Conservation (phyloP, 768 basidiomycete species). For the Boletellus sp. region DNA sequence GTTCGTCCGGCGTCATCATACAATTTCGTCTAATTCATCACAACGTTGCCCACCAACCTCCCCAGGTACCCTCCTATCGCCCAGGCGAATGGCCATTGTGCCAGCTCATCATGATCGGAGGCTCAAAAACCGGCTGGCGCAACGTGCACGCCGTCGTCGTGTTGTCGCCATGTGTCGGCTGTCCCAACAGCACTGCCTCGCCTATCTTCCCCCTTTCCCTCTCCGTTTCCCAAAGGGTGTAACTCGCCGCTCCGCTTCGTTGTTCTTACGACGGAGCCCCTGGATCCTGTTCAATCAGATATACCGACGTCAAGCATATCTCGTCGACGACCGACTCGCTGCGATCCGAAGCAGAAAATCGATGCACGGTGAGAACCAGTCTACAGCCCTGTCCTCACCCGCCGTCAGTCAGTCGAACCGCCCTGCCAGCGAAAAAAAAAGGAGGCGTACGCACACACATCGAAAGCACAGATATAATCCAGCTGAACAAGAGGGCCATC, state of each 20-base stretch:
- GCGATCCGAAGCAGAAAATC: neutral
- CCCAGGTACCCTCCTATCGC: too few species aligned
- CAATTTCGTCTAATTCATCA: too few species aligned
- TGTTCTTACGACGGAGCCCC: neutral
- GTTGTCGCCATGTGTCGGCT: too few species aligned
- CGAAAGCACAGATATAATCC: conserved; percentile 7
- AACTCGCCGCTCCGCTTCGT: neutral
- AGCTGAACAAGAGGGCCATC: neutral
- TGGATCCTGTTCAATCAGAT: neutral
- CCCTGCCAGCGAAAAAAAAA: neutral
- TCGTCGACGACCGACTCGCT: neutral
- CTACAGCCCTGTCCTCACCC: conserved; percentile 3
- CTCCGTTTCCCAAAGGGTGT: too few species aligned
- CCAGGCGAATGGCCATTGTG: too few species aligned
- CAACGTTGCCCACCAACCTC: too few species aligned
- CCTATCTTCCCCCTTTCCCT: too few species aligned
- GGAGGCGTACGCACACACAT: conserved; percentile 3
- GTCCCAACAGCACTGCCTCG: too few species aligned
- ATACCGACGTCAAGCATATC: neutral
- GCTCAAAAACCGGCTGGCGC: too few species aligned
- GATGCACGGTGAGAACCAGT: conserved; percentile 2
- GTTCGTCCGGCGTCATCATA: too few species aligned
- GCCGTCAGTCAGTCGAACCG: neutral
- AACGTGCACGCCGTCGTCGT: too few species aligned
- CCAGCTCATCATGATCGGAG: too few species aligned